Evolutionary conservation across 441 rosid genomes (phyloP), one percentile per base, ranked within the genome.

Genomic region (Bocquillonia castaneifolia): DNA sequence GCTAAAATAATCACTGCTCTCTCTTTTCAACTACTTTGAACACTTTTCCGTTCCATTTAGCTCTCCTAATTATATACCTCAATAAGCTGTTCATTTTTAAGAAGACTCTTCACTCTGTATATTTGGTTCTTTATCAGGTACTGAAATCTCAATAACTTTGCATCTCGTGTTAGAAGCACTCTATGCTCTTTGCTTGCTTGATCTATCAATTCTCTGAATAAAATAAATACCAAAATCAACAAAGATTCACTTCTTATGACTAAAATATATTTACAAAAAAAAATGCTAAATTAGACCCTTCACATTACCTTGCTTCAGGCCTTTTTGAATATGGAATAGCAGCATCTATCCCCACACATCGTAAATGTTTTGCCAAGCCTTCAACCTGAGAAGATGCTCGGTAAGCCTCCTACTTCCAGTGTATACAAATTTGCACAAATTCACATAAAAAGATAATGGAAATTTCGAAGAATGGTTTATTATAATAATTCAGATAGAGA

Each of bases 351-450:
- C 96, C 97, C 53, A 93, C 96, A 77, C 98, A 93, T 5, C 91
- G 89, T 53, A 93, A 77, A 85, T 93, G 97, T 78, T 93, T 93
- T 5, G 98, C 98, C 84, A 93, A 77, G 71, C 98, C 96, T 83
- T 90, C 96, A 71, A 93, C 88, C 96, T 93, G 77, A 47, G 63
- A 15, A 78, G 26, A 69, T 29, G 58, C 53, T 57, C 47, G 17
- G 66, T 76, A 42, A 79, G 61, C 76, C 52, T 74, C 56, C 26
- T 59, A 69, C 44, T 72, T 45, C 29, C 23, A 40, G 5, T 6
- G 29, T 6, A 52, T 40, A 62, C 37, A 51, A 31, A 28, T 3
- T 3, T 32, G 6, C 2, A 37, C 4, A 26, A 5, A 10, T 28
- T 6, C 5, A 55, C 23, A 37, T 42, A 8, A 39, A n/a, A 8